These are phyloP conservation scores for Caryocar brasiliense DNA, from an alignment of 441 rosid genomes.

Conservation along the genomic window DNA sequence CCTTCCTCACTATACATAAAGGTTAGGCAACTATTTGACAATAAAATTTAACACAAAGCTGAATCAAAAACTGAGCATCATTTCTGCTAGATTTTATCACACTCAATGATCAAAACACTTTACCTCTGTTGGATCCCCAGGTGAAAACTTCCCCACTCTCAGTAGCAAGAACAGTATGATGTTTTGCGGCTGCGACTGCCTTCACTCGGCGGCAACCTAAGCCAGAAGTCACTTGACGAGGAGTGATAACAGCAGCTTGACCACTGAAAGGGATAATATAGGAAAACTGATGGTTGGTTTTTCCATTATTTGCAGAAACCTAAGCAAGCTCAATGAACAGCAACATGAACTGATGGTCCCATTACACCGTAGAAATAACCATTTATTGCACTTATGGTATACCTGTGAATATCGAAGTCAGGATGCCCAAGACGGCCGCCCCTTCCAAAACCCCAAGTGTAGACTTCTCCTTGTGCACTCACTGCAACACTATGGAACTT, in stretches of 20 bases:
- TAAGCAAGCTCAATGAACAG: slow-evolving; percentile 1
- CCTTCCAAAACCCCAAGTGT: slow-evolving; percentile 98
- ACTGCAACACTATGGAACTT: slow-evolving; percentile 93
- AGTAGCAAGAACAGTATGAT: slow-evolving; percentile 89
- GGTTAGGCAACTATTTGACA: not conserved
- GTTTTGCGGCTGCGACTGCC: slow-evolving; percentile 97
- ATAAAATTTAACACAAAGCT: not conserved
- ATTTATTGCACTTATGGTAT: not conserved
- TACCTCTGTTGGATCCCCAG: slow-evolving; percentile 99
- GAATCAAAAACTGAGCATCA: slow-evolving; percentile 4
- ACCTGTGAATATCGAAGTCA: slow-evolving; percentile 99
- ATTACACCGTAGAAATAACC: no score
- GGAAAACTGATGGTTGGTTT: slow-evolving; percentile 13
- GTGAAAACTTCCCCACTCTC: slow-evolving; percentile 89
- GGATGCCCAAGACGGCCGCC: slow-evolving; percentile 99
- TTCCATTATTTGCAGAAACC: not conserved
- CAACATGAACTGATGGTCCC: not conserved
- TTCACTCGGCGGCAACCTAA: slow-evolving; percentile 76
- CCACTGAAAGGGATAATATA: slow-evolving; percentile 53
- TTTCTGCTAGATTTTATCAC: not conserved
- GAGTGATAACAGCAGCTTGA: slow-evolving; percentile 98
- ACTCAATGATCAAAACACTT: slow-evolving; percentile 1
- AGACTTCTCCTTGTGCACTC: slow-evolving; percentile 66
- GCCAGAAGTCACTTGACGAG: slow-evolving; percentile 83
- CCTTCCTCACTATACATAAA: not conserved